Evolutionary conservation across 1,139 yeast species (phyloP), one percentile per base, ranked within the genome.

Genomic region (Scheffersomyces insectosa): DNA sequence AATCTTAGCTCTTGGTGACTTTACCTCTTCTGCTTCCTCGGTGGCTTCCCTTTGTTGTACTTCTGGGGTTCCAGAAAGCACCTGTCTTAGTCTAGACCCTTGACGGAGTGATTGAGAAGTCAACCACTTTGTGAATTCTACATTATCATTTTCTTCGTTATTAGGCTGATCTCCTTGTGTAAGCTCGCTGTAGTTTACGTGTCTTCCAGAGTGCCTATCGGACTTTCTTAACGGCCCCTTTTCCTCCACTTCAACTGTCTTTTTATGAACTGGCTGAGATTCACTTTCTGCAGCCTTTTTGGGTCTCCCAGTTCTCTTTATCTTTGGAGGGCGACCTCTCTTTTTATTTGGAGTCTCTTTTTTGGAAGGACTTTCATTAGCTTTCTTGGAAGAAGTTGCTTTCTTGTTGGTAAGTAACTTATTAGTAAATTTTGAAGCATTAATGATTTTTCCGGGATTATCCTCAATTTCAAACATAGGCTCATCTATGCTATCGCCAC

Each of bases 111-210:
- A 35, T 16, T 41, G 37, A 8, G 41, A 42, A 8, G 48, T 49
- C 36, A 48, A 41, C n/a, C 47, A 39, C 29, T 50, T 50, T 28
- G 53, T 47, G 35, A 39, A 50, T 13, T 46, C 47, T 11, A 45
- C 41, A 28, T 51, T 50, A n/a, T 43, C 45, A 28, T 38, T 31
- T 35, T 45, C 48, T n/a, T 41, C 13, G 14, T 20, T 20, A 20
- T 20, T 20, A 20, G 25, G 25, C 9, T 20, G 25, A 20, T 20
- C 25, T 20, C 6, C 9, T 20, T 20, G 25, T 20, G 25, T 7
- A 20, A 20, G 25, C 25, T 20, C 25, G 25, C 25, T 20, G 48
- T 36, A 10, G 44, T 36, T 13, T 45, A 40, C 5, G 38, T 28
- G 29, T 41, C 45, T 15, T 44, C 39, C 25, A 6, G 25, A 20